Evolutionary conservation across 495 filamentous ascomycete genomes (phyloP), one percentile per base, ranked within the genome.

Genomic region (Penicillium manginii): DNA sequence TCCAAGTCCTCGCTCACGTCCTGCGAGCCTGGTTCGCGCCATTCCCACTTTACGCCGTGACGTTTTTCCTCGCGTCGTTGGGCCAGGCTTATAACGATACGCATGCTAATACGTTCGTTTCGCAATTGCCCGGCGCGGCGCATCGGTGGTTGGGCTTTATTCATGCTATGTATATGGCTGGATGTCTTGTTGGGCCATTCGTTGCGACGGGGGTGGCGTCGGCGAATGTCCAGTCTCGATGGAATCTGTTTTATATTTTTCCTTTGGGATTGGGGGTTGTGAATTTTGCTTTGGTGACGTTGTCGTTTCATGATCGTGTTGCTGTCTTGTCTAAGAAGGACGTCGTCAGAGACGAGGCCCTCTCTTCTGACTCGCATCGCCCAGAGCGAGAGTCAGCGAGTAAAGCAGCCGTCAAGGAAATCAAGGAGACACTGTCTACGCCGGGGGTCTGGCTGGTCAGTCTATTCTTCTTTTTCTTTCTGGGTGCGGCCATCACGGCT

Each of bases 141-240:
- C 69, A 74, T 47, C 69, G 69, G 1, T 74, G 64, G 58, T 58
- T 74, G 2, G 71, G 69, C 0, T 74, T 72, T 33, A 74, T 74
- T 42, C 71, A 74, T 50, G 71, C 71, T 4, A 74, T 74, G 71
- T 74, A 74, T 35, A 69, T 68, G 69, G 67, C 60, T 1, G 71
- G 71, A 0, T 74, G 67, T 54, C 62, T 74, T n/a, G 69, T 65
- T 29, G 69, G 57, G 0, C 71, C 69, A 0, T 69, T 74, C 22
- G 57, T 69, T 0, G 58, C 71, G 11, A 70, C 71, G 12, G 71
- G 59, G 0, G 67, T 74, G 12, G 67, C 71, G 1, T 70, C 67
- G 1, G 62, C 68, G 0, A 65, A 65, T 22, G 18, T 21, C 0
- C 12, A 50, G 1, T 65, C 64, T 3, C 60, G 58, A 23, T 70